Conservation (phyloP, 2,329 filamentous ascomycete genomes). For the Tolypocladium cylindrosporum region DNA sequence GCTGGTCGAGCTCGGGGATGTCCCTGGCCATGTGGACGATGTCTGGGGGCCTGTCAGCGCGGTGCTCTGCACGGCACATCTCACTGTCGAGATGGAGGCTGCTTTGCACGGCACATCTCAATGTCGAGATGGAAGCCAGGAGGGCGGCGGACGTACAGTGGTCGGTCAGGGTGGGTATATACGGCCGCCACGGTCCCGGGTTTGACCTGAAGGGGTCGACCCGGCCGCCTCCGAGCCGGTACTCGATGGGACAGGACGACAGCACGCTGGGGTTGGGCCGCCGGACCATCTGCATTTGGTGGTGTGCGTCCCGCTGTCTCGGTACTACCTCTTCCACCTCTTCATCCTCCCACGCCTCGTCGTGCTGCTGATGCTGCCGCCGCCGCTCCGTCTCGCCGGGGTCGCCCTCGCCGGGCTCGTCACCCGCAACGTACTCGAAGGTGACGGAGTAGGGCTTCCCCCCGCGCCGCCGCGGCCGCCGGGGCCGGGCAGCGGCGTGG, state of each 20-base stretch:
- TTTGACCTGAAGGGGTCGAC: slow-evolving; percentile 15
- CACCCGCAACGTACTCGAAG: background rate
- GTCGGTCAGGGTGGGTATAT: slow-evolving; percentile 13
- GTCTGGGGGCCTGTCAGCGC: slow-evolving; percentile 3
- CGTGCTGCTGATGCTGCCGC: background rate
- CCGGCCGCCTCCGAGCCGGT: slow-evolving; percentile 12
- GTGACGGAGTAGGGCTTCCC: background rate
- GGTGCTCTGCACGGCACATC: background rate
- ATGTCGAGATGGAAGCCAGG: background rate
- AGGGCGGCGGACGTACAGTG: slow-evolving; percentile 11
- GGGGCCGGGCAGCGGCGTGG: background rate
- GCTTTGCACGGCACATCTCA: too few species aligned
- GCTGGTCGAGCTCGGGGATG: slow-evolving; percentile 17
- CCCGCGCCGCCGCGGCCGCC: background rate
- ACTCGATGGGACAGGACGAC: slow-evolving; percentile 5
- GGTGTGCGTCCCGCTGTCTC: background rate
- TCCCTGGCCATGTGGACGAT: slow-evolving; percentile 18
- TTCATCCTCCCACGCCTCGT: background rate
- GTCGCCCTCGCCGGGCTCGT: background rate
- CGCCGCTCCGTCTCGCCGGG: background rate
- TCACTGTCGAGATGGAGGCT: background rate
- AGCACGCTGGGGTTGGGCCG: background rate
- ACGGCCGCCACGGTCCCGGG: slow-evolving; percentile 9
- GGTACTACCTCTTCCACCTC: background rate
- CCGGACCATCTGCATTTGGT: background rate